Conservation (phyloP, 306 rosid species). For the Casuarina cunninghamiana region DNA sequence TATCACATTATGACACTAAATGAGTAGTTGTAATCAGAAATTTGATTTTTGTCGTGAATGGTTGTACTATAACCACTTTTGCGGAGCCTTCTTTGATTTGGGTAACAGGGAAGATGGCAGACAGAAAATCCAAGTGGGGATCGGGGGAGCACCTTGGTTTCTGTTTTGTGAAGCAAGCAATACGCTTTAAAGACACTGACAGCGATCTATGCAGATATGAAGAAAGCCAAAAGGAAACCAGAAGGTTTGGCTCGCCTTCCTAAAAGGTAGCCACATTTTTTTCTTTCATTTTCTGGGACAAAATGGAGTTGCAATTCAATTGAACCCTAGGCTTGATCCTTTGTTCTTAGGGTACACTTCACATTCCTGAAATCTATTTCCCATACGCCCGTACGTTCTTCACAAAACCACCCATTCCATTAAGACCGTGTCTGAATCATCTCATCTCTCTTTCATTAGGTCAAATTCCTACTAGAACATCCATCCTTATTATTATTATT, state of each 20-base stretch:
- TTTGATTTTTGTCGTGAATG: background rate
- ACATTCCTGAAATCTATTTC: too few species aligned
- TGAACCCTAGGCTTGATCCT: too few species aligned
- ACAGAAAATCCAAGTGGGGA: constrained; percentile 46
- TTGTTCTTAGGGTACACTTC: too few species aligned
- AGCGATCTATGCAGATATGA: constrained; percentile 14
- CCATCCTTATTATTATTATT: too few species aligned
- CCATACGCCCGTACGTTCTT: too few species aligned
- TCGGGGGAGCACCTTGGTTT: constrained; percentile 28
- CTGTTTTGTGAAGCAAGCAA: constrained; percentile 36
- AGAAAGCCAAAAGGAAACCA: background rate
- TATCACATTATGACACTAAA: too few species aligned
- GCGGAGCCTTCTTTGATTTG: constrained; percentile 4
- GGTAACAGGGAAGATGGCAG: constrained; percentile 16
- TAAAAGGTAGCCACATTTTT: background rate
- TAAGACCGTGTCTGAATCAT: too few species aligned
- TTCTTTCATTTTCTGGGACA: background rate
- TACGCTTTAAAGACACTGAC: constrained; percentile 18
- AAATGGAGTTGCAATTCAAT: background rate
- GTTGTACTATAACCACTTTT: background rate
- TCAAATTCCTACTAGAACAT: too few species aligned
- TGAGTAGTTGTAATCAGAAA: background rate
- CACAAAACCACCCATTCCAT: too few species aligned
- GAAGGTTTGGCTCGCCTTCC: constrained; percentile 27
- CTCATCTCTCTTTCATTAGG: too few species aligned